A percentile compares a stretch with the other conserved stretches of the same genome.
These are phyloP conservation scores for Avena sativa DNA, from an alignment of 176 grass and related monocot genomes.

Conservation along the genomic window DNA sequence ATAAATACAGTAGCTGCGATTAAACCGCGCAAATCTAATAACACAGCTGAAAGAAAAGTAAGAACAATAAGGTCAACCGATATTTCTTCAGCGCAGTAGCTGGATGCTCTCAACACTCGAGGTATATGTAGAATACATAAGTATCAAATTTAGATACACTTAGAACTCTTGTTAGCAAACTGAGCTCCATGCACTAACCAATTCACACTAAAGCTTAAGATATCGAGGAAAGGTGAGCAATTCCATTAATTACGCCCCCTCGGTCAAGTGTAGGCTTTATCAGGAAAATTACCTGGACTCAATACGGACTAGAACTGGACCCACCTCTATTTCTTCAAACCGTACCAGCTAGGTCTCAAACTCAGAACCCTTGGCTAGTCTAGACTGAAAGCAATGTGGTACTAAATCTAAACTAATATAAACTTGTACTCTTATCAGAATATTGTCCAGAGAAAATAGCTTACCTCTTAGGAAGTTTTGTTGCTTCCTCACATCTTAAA, in stretches of 20 bases:
- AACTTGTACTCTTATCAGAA: slow-evolving; percentile 7
- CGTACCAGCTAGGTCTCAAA: not conserved
- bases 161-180: slow-evolving; percentile 21
- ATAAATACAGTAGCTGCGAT: slow-evolving; percentile 30
- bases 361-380: slow-evolving; percentile 10
- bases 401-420: slow-evolving; percentile 18
- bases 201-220: slow-evolving; percentile 2
- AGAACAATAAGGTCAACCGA: slow-evolving; percentile 13
- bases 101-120: slow-evolving; percentile 5
- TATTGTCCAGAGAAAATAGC: not conserved
- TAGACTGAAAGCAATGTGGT: slow-evolving; percentile 21
- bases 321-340: slow-evolving; percentile 7
- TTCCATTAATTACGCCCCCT: not conserved
- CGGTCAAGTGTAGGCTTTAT: not conserved
- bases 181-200: not conserved
- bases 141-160: not conserved
- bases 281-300: not conserved
- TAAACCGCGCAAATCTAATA: slow-evolving; percentile 21
- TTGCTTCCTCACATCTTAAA: slow-evolving; percentile 96
- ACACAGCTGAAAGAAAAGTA: not conserved
- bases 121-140: not conserved
- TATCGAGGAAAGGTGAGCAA: not conserved
- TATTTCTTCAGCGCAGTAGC: slow-evolving; percentile 1
- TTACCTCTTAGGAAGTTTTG: slow-evolving; percentile 97
- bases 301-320: not conserved